Evolutionary conservation across 805 yeast species (phyloP), one percentile per base, ranked within the genome.

Genomic region (Ogataea paraovalis): DNA sequence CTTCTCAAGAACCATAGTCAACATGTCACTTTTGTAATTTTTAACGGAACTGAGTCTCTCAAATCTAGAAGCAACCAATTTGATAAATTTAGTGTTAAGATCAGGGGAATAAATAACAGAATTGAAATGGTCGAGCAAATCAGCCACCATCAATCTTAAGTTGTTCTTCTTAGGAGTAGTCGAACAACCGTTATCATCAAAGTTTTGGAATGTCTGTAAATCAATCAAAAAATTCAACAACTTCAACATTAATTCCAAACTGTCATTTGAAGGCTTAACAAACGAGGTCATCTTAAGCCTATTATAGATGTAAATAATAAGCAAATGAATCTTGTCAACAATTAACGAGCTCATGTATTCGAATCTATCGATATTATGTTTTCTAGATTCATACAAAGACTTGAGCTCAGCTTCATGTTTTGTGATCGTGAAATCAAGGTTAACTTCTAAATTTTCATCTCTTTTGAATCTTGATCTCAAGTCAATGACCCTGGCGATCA

Each of bases 281-380:
- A 44, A 43, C 4, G 48, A 43, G 8, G 32, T 27, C 25, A 57
- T 14, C 32, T 57, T 57, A 38, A 55, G 18, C 13, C 41, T 23
- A 38, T 55, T 49, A 40, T 53, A 55, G 32, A 45, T 16, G 18
- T 51, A 32, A 22, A 53, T 4, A 20, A 53, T 36, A 43, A 50
- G 19, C 13, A 42, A n/a, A 20, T 47, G 53, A 40, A 47, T 40
- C 30, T 44, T 48, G 8, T 49, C 48, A 14, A 23, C n/a, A 14
- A 53, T 47, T 21, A 42, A 20, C n/a, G 21, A 19, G 27, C 41
- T 50, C 4, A 52, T 21, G 23, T 41, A 36, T n/a, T 43, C 48
- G 43, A 40, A 53, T 33, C 33, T 41, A 18, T 48, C 51, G 12
- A 46, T 25, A 40, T 48, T 43, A 2, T 1, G 12, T 20, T 42